Percentiles rank a stretch among this genome's conserved stretches.
phyloP scores from a whole-genome alignment of 495 filamentous ascomycete species.

The Xylaria curta region DNA sequence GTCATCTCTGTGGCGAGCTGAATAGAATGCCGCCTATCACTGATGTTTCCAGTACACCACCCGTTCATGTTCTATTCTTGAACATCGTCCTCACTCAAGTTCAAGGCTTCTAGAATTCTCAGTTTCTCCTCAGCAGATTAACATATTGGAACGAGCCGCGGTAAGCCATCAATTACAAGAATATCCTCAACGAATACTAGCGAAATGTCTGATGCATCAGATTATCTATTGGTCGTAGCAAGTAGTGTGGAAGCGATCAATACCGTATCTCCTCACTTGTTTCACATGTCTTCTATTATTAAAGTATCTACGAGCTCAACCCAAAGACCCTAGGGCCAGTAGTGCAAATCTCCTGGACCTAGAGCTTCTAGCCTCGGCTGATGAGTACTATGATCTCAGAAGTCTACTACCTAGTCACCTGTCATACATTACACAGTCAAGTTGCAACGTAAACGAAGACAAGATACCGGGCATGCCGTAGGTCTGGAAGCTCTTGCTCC shows the following conservation, averaged over 20 bases:
- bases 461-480: not conserved
- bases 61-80: not conserved
- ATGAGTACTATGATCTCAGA: not conserved
- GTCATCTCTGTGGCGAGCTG: slow-evolving; percentile 8
- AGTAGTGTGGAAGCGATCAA: not conserved
- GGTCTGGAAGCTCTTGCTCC: too few species aligned
- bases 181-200: not conserved
- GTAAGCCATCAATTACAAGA: not conserved
- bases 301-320: not conserved
- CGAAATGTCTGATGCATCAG: not conserved
- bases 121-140: not conserved
- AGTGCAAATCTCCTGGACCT: not conserved
- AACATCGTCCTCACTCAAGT: not conserved
- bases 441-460: not conserved
- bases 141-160: not conserved
- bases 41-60: not conserved
- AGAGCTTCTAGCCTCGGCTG: not conserved
- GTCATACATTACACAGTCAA: not conserved
- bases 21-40: not conserved
- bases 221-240: not conserved
- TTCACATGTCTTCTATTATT: not conserved
- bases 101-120: not conserved
- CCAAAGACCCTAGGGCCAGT: not conserved
- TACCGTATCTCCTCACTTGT: not conserved
- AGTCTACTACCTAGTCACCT: not conserved